A percentile compares a stretch with the other conserved stretches of the same genome.
phyloP scores from a whole-genome alignment of 805 yeast species.

The Torulaspora franciscae region DNA sequence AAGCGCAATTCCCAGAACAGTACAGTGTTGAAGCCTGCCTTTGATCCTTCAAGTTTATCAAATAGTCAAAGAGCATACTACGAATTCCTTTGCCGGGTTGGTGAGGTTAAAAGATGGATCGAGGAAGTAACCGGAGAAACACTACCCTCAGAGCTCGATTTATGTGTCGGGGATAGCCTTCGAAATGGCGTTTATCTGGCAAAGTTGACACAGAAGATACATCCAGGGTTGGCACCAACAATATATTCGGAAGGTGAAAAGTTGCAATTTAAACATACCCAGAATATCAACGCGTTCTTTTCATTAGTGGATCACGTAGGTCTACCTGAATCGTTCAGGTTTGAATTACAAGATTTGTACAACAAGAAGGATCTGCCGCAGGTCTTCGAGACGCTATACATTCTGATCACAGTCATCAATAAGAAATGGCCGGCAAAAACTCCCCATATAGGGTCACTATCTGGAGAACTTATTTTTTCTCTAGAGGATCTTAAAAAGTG shows the following conservation, averaged over 20 bases:
- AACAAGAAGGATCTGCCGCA: conserved; percentile 90
- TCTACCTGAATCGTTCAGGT: conserved; percentile 82
- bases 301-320: conserved; percentile 60
- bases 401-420: conserved; percentile 69
- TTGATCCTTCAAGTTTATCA: conserved; percentile 5
- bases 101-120: conserved; percentile 79
- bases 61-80: conserved; percentile 45
- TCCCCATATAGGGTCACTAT: conserved; percentile 57
- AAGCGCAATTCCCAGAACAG: not conserved
- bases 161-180: conserved; percentile 53
- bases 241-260: conserved; percentile 53
- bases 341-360: conserved; percentile 88
- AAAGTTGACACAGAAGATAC: conserved; percentile 63
- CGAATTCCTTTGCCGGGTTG: conserved; percentile 75
- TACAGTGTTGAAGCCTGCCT: not conserved
- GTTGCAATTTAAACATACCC: conserved; percentile 84
- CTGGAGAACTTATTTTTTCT: conserved; percentile 53
- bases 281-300: conserved; percentile 83
- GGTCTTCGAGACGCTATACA: conserved; percentile 90
- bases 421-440: conserved; percentile 48
- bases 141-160: conserved; percentile 52
- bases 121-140: conserved; percentile 55
- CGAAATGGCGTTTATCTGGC: conserved; percentile 86
- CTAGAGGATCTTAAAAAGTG: conserved; percentile 66
- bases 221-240: conserved; percentile 57